Base-by-base conservation (phyloP, 2,329 filamentous ascomycete genomes). In the Trichoderma pleuroti region DNA sequence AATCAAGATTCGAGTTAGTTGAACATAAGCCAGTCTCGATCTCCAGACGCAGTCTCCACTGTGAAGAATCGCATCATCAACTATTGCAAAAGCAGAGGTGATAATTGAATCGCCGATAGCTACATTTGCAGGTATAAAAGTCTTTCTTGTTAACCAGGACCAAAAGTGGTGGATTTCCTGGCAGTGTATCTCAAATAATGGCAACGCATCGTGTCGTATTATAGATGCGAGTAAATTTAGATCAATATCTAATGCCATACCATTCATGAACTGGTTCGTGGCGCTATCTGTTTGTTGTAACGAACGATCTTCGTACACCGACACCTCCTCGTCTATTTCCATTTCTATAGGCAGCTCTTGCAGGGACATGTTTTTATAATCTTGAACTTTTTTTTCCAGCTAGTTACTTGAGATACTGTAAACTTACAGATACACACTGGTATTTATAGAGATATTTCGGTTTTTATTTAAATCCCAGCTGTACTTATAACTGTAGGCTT, bases 121-220 rank as follows among this genome's bases (percentile, higher is more conserved):
- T 4, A 36, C 28, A 42, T 63, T 63, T 28, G 30, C 18, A n/a
- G 32, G 67, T 28, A 70, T 39, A 21, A 18, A 12, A 34, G 67
- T 70, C n/a, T 63, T 62, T 56, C 59, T 70, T 57, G 24, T 42
- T n/a, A 70, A 21, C 28, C 46, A 56, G 12, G 67, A 64, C 67
- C 21, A 70, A 36, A 70, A 70, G 39, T 70, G 9, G n/a, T 63
- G 18, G 18, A 70, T 63, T 63, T 70, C 67, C n/a, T 70, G 24
- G 34, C 24, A 63, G 18, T 63, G 14, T 2, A 5, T 26, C 24
- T 70, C 8, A 70, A 70, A 70, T 18, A 70, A 70, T n/a, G 21
- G 28, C 8, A 70, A 28, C 16, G 67, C 59, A 63, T 70, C 46
- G 24, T 28, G 46, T 14, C 24, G 24, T 26, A 70, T 63, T 26